Evolutionary conservation across 805 yeast species (phyloP), one percentile per base, ranked within the genome.

Genomic region (Blastobotrys chiropterorum): DNA sequence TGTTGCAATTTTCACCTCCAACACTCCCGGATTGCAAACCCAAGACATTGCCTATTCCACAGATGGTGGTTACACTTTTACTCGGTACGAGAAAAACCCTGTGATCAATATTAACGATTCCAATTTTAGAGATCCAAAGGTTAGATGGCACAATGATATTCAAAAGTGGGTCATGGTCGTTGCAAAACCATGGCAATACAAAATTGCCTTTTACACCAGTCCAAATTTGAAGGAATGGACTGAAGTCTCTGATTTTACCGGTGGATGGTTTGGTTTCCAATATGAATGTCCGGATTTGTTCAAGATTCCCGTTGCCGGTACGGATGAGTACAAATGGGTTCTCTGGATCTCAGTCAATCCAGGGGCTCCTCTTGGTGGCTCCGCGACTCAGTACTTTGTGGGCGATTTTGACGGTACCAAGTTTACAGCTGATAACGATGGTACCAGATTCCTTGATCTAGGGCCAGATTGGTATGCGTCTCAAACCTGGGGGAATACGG

Each of bases 271-370:
- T 6, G 75, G 75, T 2, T 66, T 56, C 55, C 75, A 72, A 53
- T 72, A 72, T 55, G 76, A 72, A 56, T 72, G 75, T 53, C 76
- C 76, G 1, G 71, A 72, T 38, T 53, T 72, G 47, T 63, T 65
- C 15, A 63, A 66, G 43, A 58, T 70, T 7, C 69, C 68, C 6
- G 54, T 65, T 47, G 60, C 59, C 39, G 62, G 55, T 2, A 47
- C 49, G 20, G 51, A 45, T 41, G 52, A 55, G 26, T 46, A 49
- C 13, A 66, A 65, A 49, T 72, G 75, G 74, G 72, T 72, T 11
- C 52, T 72, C 65, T 59, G 69, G 47, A 38, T 72, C 7, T 69
- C 74, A 19, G 64, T 72, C 51, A 72, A 72, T 56, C 76, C 77
- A n/a, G 76, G 75, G 14, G 60, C 69, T 38, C 75, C 74, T 11